These are phyloP conservation scores for Lepidium africanum DNA, from an alignment of 345 rosid species.

Conservation along the genomic window DNA sequence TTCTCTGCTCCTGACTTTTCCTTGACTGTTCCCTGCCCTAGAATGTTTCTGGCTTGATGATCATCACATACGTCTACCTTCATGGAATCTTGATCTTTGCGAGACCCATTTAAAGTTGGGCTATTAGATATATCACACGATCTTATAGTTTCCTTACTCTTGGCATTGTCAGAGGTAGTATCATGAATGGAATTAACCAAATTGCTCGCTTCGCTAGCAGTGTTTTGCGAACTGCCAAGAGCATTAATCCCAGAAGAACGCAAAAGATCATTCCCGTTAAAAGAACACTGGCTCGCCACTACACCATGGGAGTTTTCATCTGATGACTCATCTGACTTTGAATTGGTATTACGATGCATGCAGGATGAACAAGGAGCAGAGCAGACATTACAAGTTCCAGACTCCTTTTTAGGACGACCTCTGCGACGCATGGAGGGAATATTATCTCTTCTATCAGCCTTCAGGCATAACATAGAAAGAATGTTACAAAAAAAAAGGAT, in stretches of 20 bases:
- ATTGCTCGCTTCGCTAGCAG: slow-evolving; percentile 52
- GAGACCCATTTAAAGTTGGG: slow-evolving; percentile 30
- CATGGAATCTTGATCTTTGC: slow-evolving; percentile 26
- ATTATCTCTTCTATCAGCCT: slow-evolving; percentile 23
- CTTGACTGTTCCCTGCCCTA: slow-evolving; percentile 3
- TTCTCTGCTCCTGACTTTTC: slow-evolving; percentile 31
- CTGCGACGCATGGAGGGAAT: slow-evolving; percentile 29
- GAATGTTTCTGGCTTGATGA: slow-evolving; percentile 4
- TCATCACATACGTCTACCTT: slow-evolving; percentile 17
- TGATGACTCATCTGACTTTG: slow-evolving; percentile 48
- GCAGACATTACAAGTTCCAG: slow-evolving; percentile 76
- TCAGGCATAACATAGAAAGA: not conserved
- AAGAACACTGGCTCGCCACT: slow-evolving; percentile 48
- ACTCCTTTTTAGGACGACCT: slow-evolving; percentile 35
- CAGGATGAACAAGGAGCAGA: slow-evolving; percentile 83
- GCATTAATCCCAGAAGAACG: slow-evolving; percentile 22
- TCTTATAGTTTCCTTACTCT: slow-evolving; percentile 42
- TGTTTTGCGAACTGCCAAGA: slow-evolving; percentile 28
- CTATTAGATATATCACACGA: slow-evolving; percentile 33
- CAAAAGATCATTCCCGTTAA: slow-evolving; percentile 35
- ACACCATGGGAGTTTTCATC: slow-evolving; percentile 54
- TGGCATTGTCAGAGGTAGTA: slow-evolving; percentile 46
- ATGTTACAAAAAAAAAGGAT: not conserved
- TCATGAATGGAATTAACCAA: slow-evolving; percentile 43
- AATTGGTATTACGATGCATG: slow-evolving; percentile 57